These are phyloP conservation scores for Malassezia globosa DNA, from an alignment of 1,284 basidiomycete species.

Conservation along the genomic window DNA sequence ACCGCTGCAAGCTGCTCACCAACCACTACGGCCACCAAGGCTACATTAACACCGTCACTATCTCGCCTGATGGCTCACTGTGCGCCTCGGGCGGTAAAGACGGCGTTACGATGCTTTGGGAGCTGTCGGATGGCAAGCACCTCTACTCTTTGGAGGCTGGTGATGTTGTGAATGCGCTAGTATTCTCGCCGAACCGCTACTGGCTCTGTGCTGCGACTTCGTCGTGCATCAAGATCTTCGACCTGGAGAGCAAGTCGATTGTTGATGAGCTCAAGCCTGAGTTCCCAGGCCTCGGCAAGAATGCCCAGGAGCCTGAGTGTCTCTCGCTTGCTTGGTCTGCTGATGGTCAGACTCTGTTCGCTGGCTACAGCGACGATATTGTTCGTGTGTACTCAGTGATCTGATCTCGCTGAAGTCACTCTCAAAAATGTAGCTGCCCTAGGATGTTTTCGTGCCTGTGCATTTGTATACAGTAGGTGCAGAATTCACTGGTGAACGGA, in stretches of 20 bases:
- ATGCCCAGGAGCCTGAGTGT: constrained; percentile 80
- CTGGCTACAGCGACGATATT: constrained; percentile 53
- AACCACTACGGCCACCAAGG: constrained; percentile 99
- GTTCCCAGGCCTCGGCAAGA: constrained; percentile 55
- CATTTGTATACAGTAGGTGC: constrained; percentile 4
- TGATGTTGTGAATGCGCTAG: constrained; percentile 95
- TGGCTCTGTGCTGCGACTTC: constrained; percentile 98
- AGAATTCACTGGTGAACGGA: constrained; percentile 12
- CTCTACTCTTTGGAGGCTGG: constrained; percentile 99
- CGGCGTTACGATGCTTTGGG: constrained; percentile 97
- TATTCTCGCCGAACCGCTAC: constrained; percentile 85
- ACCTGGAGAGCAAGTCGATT: constrained; percentile 62
- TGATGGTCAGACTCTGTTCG: constrained; percentile 88
- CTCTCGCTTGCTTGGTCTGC: constrained; percentile 97
- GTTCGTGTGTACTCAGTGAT: constrained; percentile 49
- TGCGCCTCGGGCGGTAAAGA: constrained; percentile 99
- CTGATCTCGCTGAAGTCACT: constrained; percentile 19
- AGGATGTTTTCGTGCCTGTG: constrained; percentile 4
- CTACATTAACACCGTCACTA: constrained; percentile 97
- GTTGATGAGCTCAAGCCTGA: constrained; percentile 84
- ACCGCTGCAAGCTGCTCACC: constrained; percentile 99
- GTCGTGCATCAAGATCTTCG: constrained; percentile 78
- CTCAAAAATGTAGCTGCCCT: constrained; percentile 17
- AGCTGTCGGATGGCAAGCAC: constrained; percentile 99
- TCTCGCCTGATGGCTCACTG: constrained; percentile 96